A percentile compares a stretch with the other conserved stretches of the same genome.
phyloP scores from a whole-genome alignment of 2,329 filamentous ascomycete genomes.

The Monilinia vaccinii-corymbosi region DNA sequence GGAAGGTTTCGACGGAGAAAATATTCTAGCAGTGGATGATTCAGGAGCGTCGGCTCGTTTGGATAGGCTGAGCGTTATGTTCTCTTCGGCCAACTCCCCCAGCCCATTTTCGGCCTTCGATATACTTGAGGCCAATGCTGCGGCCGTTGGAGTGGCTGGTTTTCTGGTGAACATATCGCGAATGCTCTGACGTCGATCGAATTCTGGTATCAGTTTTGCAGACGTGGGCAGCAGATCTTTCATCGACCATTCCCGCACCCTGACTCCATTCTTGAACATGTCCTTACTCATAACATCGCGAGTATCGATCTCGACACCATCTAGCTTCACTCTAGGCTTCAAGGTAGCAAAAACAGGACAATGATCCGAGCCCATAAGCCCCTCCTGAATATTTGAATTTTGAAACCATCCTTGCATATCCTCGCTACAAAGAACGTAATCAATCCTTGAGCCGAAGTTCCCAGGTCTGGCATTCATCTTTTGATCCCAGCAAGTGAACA shows the following conservation, averaged over 20 bases:
- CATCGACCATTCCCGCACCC: constrained; percentile 55
- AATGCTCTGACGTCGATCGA: constrained; percentile 75
- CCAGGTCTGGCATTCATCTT: constrained; percentile 92
- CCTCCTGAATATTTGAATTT: constrained; percentile 82
- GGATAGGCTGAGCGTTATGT: not conserved
- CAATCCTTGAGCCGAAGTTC: constrained; percentile 87
- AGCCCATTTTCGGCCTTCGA: not conserved
- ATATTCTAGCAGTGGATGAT: not conserved
- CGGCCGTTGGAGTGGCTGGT: constrained; percentile 8
- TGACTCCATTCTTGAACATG: constrained; percentile 58
- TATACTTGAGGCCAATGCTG: not conserved
- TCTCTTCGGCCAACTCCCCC: not conserved
- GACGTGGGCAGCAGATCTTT: constrained; percentile 66
- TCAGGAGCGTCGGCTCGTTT: not conserved
- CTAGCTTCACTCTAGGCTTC: constrained; percentile 49
- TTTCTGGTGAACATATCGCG: constrained; percentile 82
- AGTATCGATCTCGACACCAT: constrained; percentile 43
- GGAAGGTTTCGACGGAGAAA: not conserved
- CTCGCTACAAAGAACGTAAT: constrained; percentile 80
- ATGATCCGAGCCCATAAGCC: constrained; percentile 89
- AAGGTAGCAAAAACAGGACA: constrained; percentile 82
- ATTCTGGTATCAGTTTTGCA: constrained; percentile 78
- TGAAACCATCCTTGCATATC: constrained; percentile 73
- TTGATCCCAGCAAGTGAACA: constrained; percentile 98
- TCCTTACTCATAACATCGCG: constrained; percentile 74